Conservation (phyloP, 371 early-diverging fungal genomes). For the Vairimorpha necatrix region DNA sequence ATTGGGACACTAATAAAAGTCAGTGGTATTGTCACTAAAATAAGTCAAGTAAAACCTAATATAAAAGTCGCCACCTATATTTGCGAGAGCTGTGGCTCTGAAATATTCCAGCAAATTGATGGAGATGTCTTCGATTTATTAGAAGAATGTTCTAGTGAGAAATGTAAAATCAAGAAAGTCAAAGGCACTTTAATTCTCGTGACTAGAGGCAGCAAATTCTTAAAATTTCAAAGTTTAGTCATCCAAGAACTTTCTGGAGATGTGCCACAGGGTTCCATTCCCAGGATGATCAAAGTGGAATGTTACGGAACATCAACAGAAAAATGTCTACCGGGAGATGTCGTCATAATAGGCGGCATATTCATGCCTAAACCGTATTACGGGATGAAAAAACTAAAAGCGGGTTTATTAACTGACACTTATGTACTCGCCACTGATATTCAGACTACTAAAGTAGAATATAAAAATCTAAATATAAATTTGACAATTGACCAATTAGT, state of each 20-base stretch:
- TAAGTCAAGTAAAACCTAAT: constrained; percentile 87
- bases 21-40: constrained; percentile 87
- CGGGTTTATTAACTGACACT: constrained; percentile 87
- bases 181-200: constrained; percentile 83
- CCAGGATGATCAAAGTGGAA: constrained; percentile 83
- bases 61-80: constrained; percentile 81
- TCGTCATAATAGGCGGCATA: constrained; percentile 77
- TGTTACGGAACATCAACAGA: constrained; percentile 76
- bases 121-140: constrained; percentile 71
- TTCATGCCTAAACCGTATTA: constrained; percentile 85
- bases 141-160: constrained; percentile 76
- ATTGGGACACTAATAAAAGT: constrained; percentile 82
- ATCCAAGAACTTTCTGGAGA: constrained; percentile 72
- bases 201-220: constrained; percentile 83
- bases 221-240: constrained; percentile 64
- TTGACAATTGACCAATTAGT: constrained; percentile 68
- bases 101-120: constrained; percentile 85
- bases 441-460: constrained; percentile 33
- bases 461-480: background rate
- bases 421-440: constrained; percentile 81
- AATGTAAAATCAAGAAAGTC: constrained; percentile 74
- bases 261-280: constrained; percentile 94
- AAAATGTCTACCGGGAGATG: constrained; percentile 79
- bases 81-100: constrained; percentile 90
- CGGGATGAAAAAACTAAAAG: constrained; percentile 80